Base-by-base conservation (phyloP, 2,329 filamentous ascomycete species). In the Epichloe baconii region DNA sequence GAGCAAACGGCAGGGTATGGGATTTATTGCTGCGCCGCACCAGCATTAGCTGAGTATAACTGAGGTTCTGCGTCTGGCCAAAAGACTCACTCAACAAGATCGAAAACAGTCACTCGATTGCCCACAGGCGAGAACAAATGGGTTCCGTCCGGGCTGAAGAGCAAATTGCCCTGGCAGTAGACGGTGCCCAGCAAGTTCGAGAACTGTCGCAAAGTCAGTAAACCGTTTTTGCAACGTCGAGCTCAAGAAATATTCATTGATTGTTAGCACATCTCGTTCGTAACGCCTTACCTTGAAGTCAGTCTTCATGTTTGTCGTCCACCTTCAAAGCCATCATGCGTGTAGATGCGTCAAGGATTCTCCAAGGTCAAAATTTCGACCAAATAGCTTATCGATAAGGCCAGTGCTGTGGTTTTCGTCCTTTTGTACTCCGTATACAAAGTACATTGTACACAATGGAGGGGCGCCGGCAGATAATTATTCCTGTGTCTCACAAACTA, bases 131-230 rank as follows among this genome's bases (percentile, higher is more conserved):
- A 98, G 63, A 94, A 87, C 58, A 98, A 79, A 71, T 88, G 91
- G 62, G 88, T 93, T 66, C 94, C 94, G 79, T 98, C 91, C 55
- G 90, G 88, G 62, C 88, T 94, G 75, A 94, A 98, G 66, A 96
- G 79, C 63, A 98, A 80, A 68, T 97, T 98, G 71, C 94, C 93
- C 79, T 90, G 88, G 74, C 89, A 88, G 76, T 97, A 98, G 66
- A 98, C 93, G 60, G 93, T 98, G 66, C 93, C 94, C 64, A 98
- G 80, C 67, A 98, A 80, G 71, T 97, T 98, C 67, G 91, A 95
- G 73, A 98, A 98, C 90, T 96, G 63, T 2, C 43, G 45, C n/a
- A 26, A 23, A n/a, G 14, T 41, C 19, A 44, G 47, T 35, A 40
- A 5, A n/a, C 6, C 11, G 12, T 4, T 37, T 14, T 14, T 31